Percentiles rank a stretch among this genome's conserved stretches.
Conservation (phyloP, 257 asterid genomes). For the Mentha longifolia region DNA sequence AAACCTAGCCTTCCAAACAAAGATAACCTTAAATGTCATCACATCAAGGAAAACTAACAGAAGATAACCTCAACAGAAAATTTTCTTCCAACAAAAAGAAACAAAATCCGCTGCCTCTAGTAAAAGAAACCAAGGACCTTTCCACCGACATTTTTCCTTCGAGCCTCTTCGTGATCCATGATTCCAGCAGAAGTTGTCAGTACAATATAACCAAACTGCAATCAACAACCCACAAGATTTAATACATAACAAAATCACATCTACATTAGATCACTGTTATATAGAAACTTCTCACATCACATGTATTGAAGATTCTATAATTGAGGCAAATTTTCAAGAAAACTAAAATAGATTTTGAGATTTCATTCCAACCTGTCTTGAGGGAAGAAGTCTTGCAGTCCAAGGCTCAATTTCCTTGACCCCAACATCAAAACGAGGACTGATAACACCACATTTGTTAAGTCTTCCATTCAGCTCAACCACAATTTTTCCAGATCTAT, state of each 20-base stretch:
- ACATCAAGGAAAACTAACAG: not conserved
- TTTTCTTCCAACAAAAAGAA: not conserved
- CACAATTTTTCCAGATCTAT: constrained; percentile 15
- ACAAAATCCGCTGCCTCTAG: not conserved
- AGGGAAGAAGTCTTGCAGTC: constrained; percentile 24
- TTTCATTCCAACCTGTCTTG: constrained; percentile 16
- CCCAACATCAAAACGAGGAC: constrained; percentile 24
- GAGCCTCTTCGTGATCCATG: constrained; percentile 27
- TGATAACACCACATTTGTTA: constrained; percentile 18
- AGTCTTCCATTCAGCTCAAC: constrained; percentile 20
- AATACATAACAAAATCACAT: not conserved
- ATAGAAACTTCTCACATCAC: not conserved
- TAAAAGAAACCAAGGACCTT: constrained; percentile 24
- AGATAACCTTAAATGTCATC: not conserved
- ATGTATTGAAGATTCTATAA: not conserved
- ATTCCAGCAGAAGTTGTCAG: constrained; percentile 25
- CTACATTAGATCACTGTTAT: not conserved
- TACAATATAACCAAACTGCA: constrained; percentile 24
- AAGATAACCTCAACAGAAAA: constrained; percentile 2
- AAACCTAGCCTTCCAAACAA: not conserved
- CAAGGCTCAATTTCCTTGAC: constrained; percentile 24
- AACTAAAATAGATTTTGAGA: too few species aligned
- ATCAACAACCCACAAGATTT: not conserved
- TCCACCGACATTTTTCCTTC: constrained; percentile 23
- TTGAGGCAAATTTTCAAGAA: not conserved